phyloP scores from a whole-genome alignment of 768 basidiomycete species.

The Agaricus subrufescens region DNA sequence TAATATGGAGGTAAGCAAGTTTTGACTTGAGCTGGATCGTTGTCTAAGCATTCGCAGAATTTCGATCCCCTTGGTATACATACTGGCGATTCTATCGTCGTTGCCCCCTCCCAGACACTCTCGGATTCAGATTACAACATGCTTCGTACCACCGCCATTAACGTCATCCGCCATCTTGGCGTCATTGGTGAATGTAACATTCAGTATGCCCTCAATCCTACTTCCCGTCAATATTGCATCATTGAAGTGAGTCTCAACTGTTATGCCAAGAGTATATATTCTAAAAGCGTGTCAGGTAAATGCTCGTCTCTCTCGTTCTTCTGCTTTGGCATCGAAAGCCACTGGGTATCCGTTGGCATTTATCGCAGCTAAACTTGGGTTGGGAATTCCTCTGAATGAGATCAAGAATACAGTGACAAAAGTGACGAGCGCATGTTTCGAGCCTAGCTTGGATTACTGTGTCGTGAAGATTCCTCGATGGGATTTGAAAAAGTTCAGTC shows the following conservation, averaged over 20 bases:
- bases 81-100: slow-evolving; percentile 97
- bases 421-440: slow-evolving; percentile 95
- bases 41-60: slow-evolving; percentile 54
- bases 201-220: slow-evolving; percentile 95
- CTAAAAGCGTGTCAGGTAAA: slow-evolving; percentile 48
- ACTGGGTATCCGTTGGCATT: slow-evolving; percentile 98
- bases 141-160: slow-evolving; percentile 96
- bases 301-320: slow-evolving; percentile 96
- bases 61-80: slow-evolving; percentile 99
- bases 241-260: slow-evolving; percentile 63
- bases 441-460: slow-evolving; percentile 94
- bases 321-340: slow-evolving; percentile 96
- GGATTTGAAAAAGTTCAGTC: slow-evolving; percentile 97
- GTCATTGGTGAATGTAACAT: slow-evolving; percentile 99
- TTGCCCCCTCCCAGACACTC: slow-evolving; percentile 96
- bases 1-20: slow-evolving; percentile 91
- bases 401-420: slow-evolving; percentile 98
- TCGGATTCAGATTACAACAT: slow-evolving; percentile 99
- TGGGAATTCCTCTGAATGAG: slow-evolving; percentile 95
- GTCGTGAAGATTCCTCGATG: slow-evolving; percentile 99
- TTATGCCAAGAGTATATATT: not conserved
- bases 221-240: slow-evolving; percentile 95
- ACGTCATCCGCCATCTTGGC: slow-evolving; percentile 97
- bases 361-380: slow-evolving; percentile 96
- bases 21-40: not conserved